phyloP scores from a whole-genome alignment of 345 rosid species.

The Lenwebbia sp. region DNA sequence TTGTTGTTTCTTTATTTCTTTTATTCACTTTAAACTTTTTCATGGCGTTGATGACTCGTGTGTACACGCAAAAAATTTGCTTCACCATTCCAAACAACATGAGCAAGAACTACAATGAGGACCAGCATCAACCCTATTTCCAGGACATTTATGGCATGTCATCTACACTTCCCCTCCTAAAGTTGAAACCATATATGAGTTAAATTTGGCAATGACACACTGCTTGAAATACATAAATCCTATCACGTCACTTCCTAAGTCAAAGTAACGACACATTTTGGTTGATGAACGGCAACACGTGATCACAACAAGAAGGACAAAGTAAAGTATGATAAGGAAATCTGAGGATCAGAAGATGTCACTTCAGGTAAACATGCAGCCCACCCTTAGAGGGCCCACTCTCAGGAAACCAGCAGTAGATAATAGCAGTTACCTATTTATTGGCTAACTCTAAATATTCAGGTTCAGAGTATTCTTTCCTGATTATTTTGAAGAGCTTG shows the following conservation, averaged over 20 bases:
- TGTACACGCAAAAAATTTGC: background rate
- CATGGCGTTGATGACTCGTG: background rate
- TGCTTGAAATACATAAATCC: background rate
- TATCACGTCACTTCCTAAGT: background rate
- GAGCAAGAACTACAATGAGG: background rate
- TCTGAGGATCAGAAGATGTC: background rate
- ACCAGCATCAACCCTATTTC: background rate
- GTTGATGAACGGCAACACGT: background rate
- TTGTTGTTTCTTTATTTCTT: background rate
- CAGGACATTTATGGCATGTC: background rate
- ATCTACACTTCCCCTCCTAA: background rate
- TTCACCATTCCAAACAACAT: background rate
- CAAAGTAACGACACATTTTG: background rate
- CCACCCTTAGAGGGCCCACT: background rate
- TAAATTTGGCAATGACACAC: background rate
- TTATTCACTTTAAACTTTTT: background rate
- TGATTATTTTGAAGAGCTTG: background rate
- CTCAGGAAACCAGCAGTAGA: background rate
- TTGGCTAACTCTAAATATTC: background rate
- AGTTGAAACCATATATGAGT: background rate
- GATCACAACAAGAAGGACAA: background rate
- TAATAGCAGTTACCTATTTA: background rate
- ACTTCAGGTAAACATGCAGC: background rate
- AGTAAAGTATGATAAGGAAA: background rate
- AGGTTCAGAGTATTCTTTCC: background rate